Percentiles rank a stretch among this genome's conserved stretches.
Conservation (phyloP, 192 early-diverging fungal species). For the Coemansia sp. region DNA sequence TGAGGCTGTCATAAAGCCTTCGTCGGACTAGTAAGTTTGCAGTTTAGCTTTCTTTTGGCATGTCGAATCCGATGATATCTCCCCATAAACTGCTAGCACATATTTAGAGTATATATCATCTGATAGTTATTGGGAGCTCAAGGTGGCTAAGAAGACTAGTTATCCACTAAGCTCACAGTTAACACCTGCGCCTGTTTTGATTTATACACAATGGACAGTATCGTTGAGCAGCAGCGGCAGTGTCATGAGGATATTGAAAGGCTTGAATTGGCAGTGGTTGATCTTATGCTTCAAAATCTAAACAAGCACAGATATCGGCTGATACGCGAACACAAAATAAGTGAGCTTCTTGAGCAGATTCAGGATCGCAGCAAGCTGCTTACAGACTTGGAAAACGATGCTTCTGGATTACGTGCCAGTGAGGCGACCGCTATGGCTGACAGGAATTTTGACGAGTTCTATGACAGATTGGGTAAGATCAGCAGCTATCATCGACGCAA, state of each 20-base stretch:
- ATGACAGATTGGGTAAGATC: constrained; percentile 75
- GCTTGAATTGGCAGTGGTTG: constrained; percentile 82
- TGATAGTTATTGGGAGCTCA: neutral
- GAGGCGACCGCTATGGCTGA: constrained; percentile 73
- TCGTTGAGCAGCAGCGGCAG: constrained; percentile 71
- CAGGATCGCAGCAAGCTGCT: constrained; percentile 64
- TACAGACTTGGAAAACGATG: constrained; percentile 67
- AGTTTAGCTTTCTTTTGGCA: neutral
- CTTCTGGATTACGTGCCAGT: constrained; percentile 63
- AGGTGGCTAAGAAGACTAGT: neutral
- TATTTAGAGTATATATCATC: neutral
- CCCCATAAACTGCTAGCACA: constrained; percentile 9
- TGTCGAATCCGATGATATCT: neutral
- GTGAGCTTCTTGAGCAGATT: constrained; percentile 67
- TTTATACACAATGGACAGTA: constrained; percentile 53
- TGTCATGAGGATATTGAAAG: constrained; percentile 91
- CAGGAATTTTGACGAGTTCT: constrained; percentile 81
- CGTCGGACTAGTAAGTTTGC: constrained; percentile 3
- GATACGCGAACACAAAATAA: constrained; percentile 77
- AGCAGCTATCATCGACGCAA: constrained; percentile 78
- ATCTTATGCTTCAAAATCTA: constrained; percentile 72
- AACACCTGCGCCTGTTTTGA: neutral
- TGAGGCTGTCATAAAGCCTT: constrained; percentile 42
- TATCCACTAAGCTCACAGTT: neutral
- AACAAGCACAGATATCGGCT: constrained; percentile 83